Evolutionary conservation across 2,329 filamentous ascomycete species (phyloP), one percentile per base, ranked within the genome.

Genomic region (Xylaria sp.): DNA sequence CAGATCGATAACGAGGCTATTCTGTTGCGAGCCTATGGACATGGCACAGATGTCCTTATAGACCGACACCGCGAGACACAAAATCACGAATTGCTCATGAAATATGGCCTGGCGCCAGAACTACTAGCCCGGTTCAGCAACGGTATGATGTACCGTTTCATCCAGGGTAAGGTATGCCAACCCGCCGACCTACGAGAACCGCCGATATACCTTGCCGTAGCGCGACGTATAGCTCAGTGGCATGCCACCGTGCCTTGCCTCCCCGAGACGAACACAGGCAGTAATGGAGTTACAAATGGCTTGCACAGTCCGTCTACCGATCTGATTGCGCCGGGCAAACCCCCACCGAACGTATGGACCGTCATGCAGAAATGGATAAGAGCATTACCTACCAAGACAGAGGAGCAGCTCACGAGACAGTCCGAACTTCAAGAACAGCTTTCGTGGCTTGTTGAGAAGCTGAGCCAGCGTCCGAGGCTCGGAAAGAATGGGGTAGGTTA

Each of bases 281-380:
- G 70, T 66, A 77, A 75, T 53, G 74, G 77, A 58, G 60, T 70
- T 65, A 67, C 69, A 53, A 72, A 73, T 67, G 59, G 71, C 63
- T 60, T 73, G 63, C 69, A 77, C 64, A 72, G 82, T 71, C 72
- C 77, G 54, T 76, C 77, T 50, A 82, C 84, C 62, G 78, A 82
- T 65, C 77, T 78, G 63, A 80, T 85, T 46, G 87, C 87, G 21
- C 87, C 87, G 47, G 87, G 87, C 64, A 92, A 89, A 73, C 88
- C 89, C 4, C 83, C 87, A n/a, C 92, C 93, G 17, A 97, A 96
- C 75, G 80, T 96, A 59, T 99, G 95, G 95, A 92, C 92, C 6
- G 93, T 96, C 35, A 91, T 97, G 85, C 92, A 96, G 76, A 96
- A 94, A 79, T 99, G 95, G 95, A 92, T 97, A 60, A 81, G 89